Conservation (phyloP, 1,284 basidiomycete genomes). For the Ganoderma boninense region DNA sequence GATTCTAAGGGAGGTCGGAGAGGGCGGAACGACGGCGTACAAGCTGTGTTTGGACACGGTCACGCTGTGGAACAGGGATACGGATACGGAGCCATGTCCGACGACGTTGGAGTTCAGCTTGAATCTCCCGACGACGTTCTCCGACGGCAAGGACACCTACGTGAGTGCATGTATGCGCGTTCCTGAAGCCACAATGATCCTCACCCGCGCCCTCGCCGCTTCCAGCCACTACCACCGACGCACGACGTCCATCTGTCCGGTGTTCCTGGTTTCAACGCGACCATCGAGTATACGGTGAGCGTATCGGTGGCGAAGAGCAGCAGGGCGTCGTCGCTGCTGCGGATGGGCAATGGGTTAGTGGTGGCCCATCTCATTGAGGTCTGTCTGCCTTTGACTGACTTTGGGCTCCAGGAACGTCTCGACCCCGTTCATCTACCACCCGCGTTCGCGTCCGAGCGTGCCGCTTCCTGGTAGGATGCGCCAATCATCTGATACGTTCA, state of each 20-base stretch:
- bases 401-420: slow-evolving; percentile 50
- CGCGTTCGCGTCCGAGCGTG: slow-evolving; percentile 65
- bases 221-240: slow-evolving; percentile 66
- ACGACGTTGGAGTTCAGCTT: slow-evolving; percentile 60
- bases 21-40: slow-evolving; percentile 61
- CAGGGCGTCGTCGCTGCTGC: slow-evolving; percentile 34
- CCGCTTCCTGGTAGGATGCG: slow-evolving; percentile 59
- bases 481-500: slow-evolving; percentile 39
- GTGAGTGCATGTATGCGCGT: slow-evolving; percentile 48
- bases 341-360: slow-evolving; percentile 38
- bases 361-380: neutral
- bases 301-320: slow-evolving; percentile 36
- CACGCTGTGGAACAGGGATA: slow-evolving; percentile 65
- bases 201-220: neutral
- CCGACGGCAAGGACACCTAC: slow-evolving; percentile 61
- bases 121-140: slow-evolving; percentile 64
- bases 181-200: slow-evolving; percentile 1
- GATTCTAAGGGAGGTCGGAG: slow-evolving; percentile 68
- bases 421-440: slow-evolving; percentile 71
- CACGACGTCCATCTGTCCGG: slow-evolving; percentile 71
- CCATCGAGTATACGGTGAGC: slow-evolving; percentile 38
- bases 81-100: slow-evolving; percentile 56
- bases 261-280: slow-evolving; percentile 67
- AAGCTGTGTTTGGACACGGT: slow-evolving; percentile 60
- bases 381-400: neutral